Evolutionary conservation across 805 yeast genomes (phyloP), one percentile per base, ranked within the genome.

Genomic region (Torulaspora gathmanii): DNA sequence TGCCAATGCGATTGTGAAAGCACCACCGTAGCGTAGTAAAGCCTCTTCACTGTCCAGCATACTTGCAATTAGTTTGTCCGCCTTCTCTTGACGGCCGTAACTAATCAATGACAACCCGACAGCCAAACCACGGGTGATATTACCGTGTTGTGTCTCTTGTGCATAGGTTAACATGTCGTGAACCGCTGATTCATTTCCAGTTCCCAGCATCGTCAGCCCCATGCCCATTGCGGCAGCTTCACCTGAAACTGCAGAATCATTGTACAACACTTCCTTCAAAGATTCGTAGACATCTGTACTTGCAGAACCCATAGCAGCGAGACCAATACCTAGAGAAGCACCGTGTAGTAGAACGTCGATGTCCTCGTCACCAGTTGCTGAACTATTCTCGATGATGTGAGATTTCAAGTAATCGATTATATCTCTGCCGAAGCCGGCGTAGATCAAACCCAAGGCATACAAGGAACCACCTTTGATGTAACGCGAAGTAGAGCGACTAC

Each of bases 401-500:
- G 75, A 73, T 63, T 86, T 80, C 60, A 93, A 75, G 64, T 83
- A 88, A 38, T 81, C 89, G 39, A 86, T 81, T 35, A 83, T 82
- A 60, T 89, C 95, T 55, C 83, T 78, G 41, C 98, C 98, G 61
- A 89, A 96, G 27, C 99, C 98, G 17, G 98, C 96, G 70, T 85
- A 91, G 25, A 93, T 82, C 55, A 93, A 78, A 29, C 98, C 99
- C 35, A 93, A 74, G 28, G 95, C 99, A 65, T 82, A 93, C 47
- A 91, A 73, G 2, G 96, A 85, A 36, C 99, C 99, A 69, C 98
- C 99, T 63, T 89, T 89, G 9, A 95, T 86, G 66, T 88, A 93
- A 40, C 87, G 82, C 17, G 95, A 82, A 9, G 84, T 73, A 19
- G 70, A 69, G 50, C 74, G 72, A 34, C 73, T 70, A 3, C 91